phyloP scores from a whole-genome alignment of 352 stramenopile genomes.

The Globisporangium splendens region DNA sequence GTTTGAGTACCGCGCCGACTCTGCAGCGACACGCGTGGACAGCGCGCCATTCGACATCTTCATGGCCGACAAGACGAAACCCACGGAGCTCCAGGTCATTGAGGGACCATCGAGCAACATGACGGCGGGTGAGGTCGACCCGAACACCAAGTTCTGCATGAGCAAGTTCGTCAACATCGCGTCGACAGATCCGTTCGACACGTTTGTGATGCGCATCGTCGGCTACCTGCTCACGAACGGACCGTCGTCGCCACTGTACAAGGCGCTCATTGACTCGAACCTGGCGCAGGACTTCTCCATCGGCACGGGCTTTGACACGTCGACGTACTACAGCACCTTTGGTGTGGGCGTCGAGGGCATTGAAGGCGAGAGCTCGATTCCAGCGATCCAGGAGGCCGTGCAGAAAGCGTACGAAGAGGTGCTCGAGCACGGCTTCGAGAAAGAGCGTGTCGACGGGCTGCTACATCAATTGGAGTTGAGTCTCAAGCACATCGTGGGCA shows the following conservation, averaged over 20 bases:
- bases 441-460: constrained; percentile 63
- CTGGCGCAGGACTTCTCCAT: constrained; percentile 77
- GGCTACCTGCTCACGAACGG: constrained; percentile 77
- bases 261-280: constrained; percentile 73
- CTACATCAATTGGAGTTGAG: constrained; percentile 81
- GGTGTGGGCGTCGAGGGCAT: constrained; percentile 79
- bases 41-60: constrained; percentile 38
- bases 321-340: constrained; percentile 73
- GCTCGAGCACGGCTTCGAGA: constrained; percentile 65
- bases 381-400: constrained; percentile 58
- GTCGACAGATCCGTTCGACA: constrained; percentile 70
- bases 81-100: constrained; percentile 32
- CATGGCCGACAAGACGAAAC: constrained; percentile 15
- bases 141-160: constrained; percentile 81
- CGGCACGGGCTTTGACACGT: constrained; percentile 78
- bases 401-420: constrained; percentile 49
- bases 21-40: constrained; percentile 44
- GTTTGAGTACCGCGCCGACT: constrained; percentile 58
- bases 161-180: constrained; percentile 65
- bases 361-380: constrained; percentile 40
- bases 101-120: constrained; percentile 65
- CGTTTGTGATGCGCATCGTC: constrained; percentile 78
- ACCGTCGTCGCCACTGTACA: constrained; percentile 76
- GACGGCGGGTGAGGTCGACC: constrained; percentile 37
- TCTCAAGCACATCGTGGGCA: constrained; percentile 79